Evolutionary conservation across 768 basidiomycete genomes (phyloP), one percentile per base, ranked within the genome.

Genomic region (Boletus coccyginus): DNA sequence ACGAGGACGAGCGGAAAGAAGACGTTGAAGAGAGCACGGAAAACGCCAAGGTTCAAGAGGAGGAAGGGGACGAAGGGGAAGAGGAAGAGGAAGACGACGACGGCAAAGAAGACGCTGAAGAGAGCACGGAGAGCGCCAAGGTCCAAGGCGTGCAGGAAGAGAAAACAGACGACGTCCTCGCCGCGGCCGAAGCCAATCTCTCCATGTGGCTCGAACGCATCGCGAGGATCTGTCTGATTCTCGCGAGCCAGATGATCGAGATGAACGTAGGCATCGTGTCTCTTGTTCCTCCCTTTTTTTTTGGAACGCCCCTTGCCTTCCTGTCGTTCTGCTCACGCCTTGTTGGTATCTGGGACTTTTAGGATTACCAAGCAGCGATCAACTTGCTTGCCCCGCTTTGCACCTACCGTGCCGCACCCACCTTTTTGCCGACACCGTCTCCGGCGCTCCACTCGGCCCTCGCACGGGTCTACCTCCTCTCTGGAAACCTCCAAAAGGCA

Each of bases 131-230:
- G 14, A 43, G 7, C 13, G 7, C 9, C 10, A 54, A 49, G 16
- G 33, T 3, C 12, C 45, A 39, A 17, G 46, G 40, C 6, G 46
- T 53, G 39, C 48, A 49, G 10, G 5, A 17, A 31, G 63, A 55
- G 21, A 39, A 58, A 50, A 38, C 8, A n/a, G 62, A 62, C 52
- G 62, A 57, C 16, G 56, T 55, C 31, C 67, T 69, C 41, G 51
- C 42, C 3, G 62, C 73, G 4, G 68, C 68, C 17, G 66, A 70
- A 46, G 65, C 70, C 33, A 73, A 71, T 33, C 68, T 77, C 19
- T 77, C 78, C 49, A 92, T 92, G 90, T 94, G 91, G 91, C 85
- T 84, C 57, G 91, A 94, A 70, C 82, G 91, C 53, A 85, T 85
- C 5, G 81, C 87, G 16, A 76, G 92, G 47, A 74, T 93, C n/a